Base-by-base conservation (phyloP, 192 early-diverging fungal genomes). In the Dissophora globulifera region DNA sequence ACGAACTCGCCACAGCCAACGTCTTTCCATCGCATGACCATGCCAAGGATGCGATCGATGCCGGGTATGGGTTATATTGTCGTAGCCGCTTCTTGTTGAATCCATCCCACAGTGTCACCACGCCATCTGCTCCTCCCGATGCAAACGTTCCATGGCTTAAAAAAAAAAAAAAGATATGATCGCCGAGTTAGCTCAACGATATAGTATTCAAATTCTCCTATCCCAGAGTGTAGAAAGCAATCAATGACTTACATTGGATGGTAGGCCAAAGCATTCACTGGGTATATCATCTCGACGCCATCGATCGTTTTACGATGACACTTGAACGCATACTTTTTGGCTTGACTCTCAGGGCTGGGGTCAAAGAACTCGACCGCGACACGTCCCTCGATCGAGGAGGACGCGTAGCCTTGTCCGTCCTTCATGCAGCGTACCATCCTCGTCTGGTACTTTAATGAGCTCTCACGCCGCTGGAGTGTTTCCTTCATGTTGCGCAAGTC, bases 281-380 rank as follows among this genome's bases (percentile, higher is more conserved):
- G 94, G 63, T 95, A 97, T 10, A 99, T 91, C 38, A 86, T 82
- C 35, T 97, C 95, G 12, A 89, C 82, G 13, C 89, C 93, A 57
- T 94, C 89, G 12, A 87, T 81, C 17, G 78, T 79, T 55, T 92
- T 85, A 26, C 97, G 88, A 79, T 99, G 97, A 78, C 94, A 98
- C 80, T 99, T 99, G 85, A 99, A 99, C 0, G 95, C 93, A 63
- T 96, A 98, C 70, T 96, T 96, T 62, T 92, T 90, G 3, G 74
- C 78, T 51, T 93, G 87, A n/a, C 79, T 79, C 66, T 91, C 88
- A 23, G 79, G 65, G 17, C 84, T 78, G 8, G 88, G 83, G 51
- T 93, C 90, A 71, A 99, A 93, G 59, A 91, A 96, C 66, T 99
- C 96, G 22, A 99, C 92, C 1, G 94, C 91, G 19, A 98, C 89